phyloP scores from a whole-genome alignment of 192 early-diverging fungal genomes.

The Hyaloraphidium curvatum region DNA sequence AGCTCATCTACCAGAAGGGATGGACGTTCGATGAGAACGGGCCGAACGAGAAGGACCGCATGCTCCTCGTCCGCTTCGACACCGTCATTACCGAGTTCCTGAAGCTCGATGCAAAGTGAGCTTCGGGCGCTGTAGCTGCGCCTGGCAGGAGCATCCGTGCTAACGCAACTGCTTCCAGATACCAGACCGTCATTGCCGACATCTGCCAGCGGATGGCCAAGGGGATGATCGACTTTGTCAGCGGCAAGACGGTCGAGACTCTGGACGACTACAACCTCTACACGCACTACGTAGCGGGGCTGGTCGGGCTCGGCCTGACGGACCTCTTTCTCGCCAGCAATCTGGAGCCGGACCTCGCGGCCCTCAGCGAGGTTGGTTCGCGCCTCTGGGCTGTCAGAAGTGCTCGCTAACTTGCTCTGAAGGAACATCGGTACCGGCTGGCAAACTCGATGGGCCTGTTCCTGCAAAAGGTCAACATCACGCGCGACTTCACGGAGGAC shows the following conservation, averaged over 20 bases:
- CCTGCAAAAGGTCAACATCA: constrained; percentile 96
- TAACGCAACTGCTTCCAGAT: constrained; percentile 36
- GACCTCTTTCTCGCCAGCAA: constrained; percentile 72
- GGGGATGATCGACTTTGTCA: constrained; percentile 81
- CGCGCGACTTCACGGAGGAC: constrained; percentile 88
- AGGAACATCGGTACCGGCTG: constrained; percentile 7
- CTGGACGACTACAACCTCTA: constrained; percentile 87
- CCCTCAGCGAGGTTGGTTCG: background rate
- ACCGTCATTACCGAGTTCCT: constrained; percentile 79
- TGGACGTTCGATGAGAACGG: constrained; percentile 62
- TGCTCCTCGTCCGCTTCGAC: constrained; percentile 74
- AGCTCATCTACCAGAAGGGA: constrained; percentile 52
- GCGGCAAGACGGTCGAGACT: constrained; percentile 31
- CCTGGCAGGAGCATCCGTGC: background rate
- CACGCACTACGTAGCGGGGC: constrained; percentile 92
- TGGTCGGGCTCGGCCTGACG: constrained; percentile 84
- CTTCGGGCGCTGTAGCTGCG: background rate
- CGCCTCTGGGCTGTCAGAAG: constrained; percentile 6
- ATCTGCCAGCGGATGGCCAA: constrained; percentile 82
- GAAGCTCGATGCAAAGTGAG: constrained; percentile 33
- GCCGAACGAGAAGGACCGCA: constrained; percentile 83
- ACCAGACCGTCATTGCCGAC: constrained; percentile 72
- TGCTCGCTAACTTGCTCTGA: constrained; percentile 14
- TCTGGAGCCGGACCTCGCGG: constrained; percentile 36
- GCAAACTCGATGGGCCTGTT: constrained; percentile 94